Evolutionary conservation across 1,284 basidiomycete species (phyloP), one percentile per base, ranked within the genome.

Genomic region (Microbotryomycetes sp.): DNA sequence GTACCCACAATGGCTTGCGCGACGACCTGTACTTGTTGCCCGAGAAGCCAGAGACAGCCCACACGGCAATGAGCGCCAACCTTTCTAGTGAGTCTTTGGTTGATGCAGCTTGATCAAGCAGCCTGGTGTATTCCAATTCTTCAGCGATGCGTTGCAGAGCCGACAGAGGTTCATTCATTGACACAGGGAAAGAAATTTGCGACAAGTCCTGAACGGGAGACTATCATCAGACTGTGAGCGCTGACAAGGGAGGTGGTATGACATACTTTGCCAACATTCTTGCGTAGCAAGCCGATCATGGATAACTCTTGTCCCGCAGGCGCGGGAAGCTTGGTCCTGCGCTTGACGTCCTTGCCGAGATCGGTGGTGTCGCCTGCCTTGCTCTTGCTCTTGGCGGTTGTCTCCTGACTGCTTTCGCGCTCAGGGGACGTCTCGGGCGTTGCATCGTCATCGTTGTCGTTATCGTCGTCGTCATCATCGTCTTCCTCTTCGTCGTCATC

Each of bases 91-190:
- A 79, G 71, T 89, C 84, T n/a, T 76, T 74, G n/a, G 81, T 74
- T 16, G 77, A 74, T 3, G 81, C 84, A 16, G 89, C 90, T 70
- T 70, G 64, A 48, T 82, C 78, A 15, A 92, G 79, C 15, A 93
- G 76, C 50, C 81, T 79, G 56, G 82, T 80, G 70, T 92, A 92
- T 77, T 93, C 90, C 22, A 91, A 72, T 72, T 92, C 89, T 76
- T 93, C 90, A 0, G 89, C 77, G 46, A 77, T 60, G 28, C 75
- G 81, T 75, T 93, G 89, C 6, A 92, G 79, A 23, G 91, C 79
- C 2, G 86, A 88, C 36, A 93, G 77, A 23, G 90, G 90, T 70
- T 93, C 91, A 71, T 93, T 93, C 78, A 92, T 91, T 2, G 86
- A 84, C 3, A 92, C 87, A 7, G 90, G 90, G 65, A 93, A 83